Percentiles rank a stretch among this genome's conserved stretches.
Evolutionary conservation across 164 flowering plant species (phyloP).

Genomic region (Platanus orientalis): DNA sequence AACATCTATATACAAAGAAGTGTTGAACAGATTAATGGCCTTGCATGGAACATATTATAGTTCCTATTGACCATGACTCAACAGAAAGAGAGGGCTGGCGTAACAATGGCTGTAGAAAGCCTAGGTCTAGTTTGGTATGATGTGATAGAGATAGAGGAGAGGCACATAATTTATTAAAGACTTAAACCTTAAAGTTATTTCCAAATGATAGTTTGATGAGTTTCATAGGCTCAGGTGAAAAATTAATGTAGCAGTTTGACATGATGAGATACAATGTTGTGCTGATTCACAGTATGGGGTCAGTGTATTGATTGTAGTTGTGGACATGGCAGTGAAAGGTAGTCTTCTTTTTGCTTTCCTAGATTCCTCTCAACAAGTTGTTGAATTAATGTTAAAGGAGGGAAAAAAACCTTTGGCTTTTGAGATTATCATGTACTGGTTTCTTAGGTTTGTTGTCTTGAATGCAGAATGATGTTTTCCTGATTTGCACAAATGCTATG

Average conservation of each 20-base stretch:
- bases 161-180: neutral
- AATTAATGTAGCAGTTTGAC: neutral
- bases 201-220: neutral
- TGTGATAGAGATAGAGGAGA: neutral
- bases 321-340: neutral
- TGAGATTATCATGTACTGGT: constrained; percentile 3
- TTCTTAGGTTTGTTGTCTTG: constrained; percentile 14
- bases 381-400: neutral
- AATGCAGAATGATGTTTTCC: constrained; percentile 82
- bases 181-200: no score
- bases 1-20: no score
- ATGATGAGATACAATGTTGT: neutral
- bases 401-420: neutral
- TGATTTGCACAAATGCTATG: constrained; percentile 94
- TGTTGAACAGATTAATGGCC: no score
- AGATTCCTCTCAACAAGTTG: neutral
- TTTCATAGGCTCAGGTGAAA: neutral
- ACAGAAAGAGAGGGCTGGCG: no score
- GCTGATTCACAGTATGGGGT: neutral
- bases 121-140: neutral
- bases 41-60: no score
- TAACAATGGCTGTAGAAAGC: neutral
- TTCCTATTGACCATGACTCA: no score
- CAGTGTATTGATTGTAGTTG: neutral
- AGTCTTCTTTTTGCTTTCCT: neutral